Evolutionary conservation across 148 eudicot species (phyloP).

Genomic region (Fallopia convolvulus): DNA sequence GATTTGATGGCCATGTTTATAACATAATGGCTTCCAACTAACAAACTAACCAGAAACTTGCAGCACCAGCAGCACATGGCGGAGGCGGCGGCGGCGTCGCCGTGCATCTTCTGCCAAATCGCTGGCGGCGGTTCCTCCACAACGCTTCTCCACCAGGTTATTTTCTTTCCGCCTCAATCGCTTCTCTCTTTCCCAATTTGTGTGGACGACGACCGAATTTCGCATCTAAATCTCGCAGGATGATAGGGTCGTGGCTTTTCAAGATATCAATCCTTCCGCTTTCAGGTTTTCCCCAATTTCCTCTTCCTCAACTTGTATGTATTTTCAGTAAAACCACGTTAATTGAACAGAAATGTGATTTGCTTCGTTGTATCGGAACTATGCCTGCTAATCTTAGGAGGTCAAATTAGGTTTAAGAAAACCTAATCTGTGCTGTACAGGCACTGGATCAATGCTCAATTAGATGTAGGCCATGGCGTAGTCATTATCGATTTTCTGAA

Average conservation of each 20-base stretch:
- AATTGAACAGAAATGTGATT: neutral
- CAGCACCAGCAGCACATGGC: slow-evolving; percentile 40
- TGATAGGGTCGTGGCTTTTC: slow-evolving; percentile 70
- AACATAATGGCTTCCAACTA: neutral
- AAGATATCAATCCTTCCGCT: slow-evolving; percentile 76
- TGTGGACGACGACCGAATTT: neutral
- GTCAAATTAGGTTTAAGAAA: neutral
- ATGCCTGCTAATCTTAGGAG: neutral
- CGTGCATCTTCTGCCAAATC: slow-evolving; percentile 73
- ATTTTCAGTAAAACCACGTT: neutral
- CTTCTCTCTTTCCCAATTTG: neutral
- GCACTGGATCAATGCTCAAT: neutral
- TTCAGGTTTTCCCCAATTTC: slow-evolving; percentile 22
- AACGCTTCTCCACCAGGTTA: slow-evolving; percentile 53
- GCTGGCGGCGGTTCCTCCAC: slow-evolving; percentile 53
- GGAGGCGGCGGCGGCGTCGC: slow-evolving; percentile 14
- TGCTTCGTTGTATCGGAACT: neutral
- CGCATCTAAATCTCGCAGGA: slow-evolving; percentile 38
- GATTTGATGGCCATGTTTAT: neutral
- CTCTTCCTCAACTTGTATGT: neutral
- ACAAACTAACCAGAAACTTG: neutral
- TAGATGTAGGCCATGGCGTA: too few species aligned
- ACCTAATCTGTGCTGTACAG: neutral
- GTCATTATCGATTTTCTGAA: too few species aligned
- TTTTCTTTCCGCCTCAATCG: neutral